Conservation (phyloP, 2,329 filamentous ascomycete genomes). For the Epichloe aotearoae region DNA sequence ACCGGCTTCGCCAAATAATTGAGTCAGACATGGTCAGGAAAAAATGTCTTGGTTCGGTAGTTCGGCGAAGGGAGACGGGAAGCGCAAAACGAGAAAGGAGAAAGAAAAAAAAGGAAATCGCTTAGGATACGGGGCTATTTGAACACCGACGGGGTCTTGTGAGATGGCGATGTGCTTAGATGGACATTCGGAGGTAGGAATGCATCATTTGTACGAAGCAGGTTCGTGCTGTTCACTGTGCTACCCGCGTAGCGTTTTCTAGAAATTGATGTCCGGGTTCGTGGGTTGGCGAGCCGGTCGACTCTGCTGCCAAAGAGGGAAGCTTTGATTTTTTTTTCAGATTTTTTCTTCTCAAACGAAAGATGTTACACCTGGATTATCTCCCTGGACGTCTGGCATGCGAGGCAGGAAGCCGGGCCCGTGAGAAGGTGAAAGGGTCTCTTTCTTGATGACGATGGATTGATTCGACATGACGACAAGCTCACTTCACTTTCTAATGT, state of each 20-base stretch:
- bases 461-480: neutral
- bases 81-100: neutral
- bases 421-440: neutral
- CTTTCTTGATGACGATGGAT: neutral
- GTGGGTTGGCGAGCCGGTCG: neutral
- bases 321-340: no score
- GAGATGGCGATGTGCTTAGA: neutral
- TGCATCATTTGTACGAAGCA: neutral
- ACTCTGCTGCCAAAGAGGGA: no score
- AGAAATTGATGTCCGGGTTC: neutral
- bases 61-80: neutral
- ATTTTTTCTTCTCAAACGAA: neutral
- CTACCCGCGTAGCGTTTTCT: neutral
- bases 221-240: conserved; percentile 1
- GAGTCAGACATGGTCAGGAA: conserved; percentile 3
- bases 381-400: neutral
- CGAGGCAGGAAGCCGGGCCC: neutral
- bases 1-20: conserved; percentile 8
- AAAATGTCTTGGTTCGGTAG: neutral
- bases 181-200: neutral
- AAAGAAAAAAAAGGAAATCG: neutral
- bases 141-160: conserved; percentile 3
- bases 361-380: neutral
- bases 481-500: no score
- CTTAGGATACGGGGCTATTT: conserved; percentile 1